phyloP scores from a whole-genome alignment of 129 eudicot species.

The Glebionis coronaria region DNA sequence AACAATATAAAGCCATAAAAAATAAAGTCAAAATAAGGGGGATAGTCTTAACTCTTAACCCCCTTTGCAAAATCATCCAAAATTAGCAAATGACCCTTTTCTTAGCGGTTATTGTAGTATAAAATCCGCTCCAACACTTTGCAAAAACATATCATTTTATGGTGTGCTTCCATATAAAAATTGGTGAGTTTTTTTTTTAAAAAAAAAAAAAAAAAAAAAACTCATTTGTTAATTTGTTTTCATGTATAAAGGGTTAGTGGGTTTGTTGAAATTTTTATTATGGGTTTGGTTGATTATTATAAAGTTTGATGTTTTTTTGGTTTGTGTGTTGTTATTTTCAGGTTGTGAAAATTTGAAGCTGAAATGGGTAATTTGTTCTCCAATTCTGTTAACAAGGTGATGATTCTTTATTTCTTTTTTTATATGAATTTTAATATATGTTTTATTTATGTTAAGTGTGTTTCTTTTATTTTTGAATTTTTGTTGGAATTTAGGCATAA shows the following conservation, averaged over 20 bases:
- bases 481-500: constrained; percentile 14
- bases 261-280: constrained; percentile 25
- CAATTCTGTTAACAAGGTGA: constrained; percentile 59
- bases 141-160: constrained; percentile 13
- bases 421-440: not conserved
- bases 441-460: constrained; percentile 14
- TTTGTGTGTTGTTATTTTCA: constrained; percentile 36
- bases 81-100: constrained; percentile 14
- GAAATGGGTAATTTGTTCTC: constrained; percentile 68
- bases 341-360: constrained; percentile 36
- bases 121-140: constrained; percentile 23
- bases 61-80: constrained; percentile 27
- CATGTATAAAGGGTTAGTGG: constrained; percentile 27
- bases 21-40: constrained; percentile 52
- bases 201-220: constrained; percentile 1
- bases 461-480: not conserved
- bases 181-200: constrained; percentile 51
- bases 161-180: constrained; percentile 25
- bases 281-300: constrained; percentile 34
- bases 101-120: constrained; percentile 4
- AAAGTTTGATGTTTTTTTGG: constrained; percentile 30
- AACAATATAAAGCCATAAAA: constrained; percentile 14
- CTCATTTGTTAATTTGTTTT: constrained; percentile 25
- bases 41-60: constrained; percentile 25
- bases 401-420: constrained; percentile 17